phyloP scores from a whole-genome alignment of 306 rosid genomes.

The Pterocarpus santalinus region DNA sequence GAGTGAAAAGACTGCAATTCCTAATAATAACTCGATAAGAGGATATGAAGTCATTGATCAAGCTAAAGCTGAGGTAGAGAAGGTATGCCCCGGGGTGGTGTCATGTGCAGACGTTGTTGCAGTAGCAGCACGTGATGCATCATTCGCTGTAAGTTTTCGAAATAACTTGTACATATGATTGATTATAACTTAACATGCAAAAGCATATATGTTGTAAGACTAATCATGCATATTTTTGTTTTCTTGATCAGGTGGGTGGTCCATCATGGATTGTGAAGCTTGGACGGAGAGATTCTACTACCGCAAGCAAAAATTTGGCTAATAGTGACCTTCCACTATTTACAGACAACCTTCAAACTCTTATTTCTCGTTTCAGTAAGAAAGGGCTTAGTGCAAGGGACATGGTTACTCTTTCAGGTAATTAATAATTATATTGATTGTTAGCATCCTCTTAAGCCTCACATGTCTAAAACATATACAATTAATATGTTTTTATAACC shows the following conservation, averaged over 20 bases:
- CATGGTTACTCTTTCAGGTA: slow-evolving; percentile 40
- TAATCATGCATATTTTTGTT: not conserved
- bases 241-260: slow-evolving; percentile 47
- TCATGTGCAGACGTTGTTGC: slow-evolving; percentile 59
- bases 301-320: slow-evolving; percentile 44
- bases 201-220: not conserved
- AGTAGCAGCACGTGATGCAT: slow-evolving; percentile 74
- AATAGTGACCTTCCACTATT: slow-evolving; percentile 45
- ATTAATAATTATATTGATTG: not conserved
- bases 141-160: slow-evolving; percentile 52
- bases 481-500: not conserved
- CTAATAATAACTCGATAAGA: slow-evolving; percentile 49
- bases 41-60: slow-evolving; percentile 62
- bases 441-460: not conserved
- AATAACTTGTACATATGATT: not conserved
- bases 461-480: not conserved
- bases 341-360: slow-evolving; percentile 42
- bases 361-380: slow-evolving; percentile 22
- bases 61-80: slow-evolving; percentile 68
- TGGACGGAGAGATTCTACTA: slow-evolving; percentile 58
- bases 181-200: not conserved
- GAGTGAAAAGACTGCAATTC: slow-evolving; percentile 57
- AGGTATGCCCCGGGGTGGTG: slow-evolving; percentile 60
- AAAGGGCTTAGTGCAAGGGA: slow-evolving; percentile 47
- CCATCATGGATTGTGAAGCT: slow-evolving; percentile 58